phyloP scores from a whole-genome alignment of 352 stramenopile genomes.

The Globisporangium polare region DNA sequence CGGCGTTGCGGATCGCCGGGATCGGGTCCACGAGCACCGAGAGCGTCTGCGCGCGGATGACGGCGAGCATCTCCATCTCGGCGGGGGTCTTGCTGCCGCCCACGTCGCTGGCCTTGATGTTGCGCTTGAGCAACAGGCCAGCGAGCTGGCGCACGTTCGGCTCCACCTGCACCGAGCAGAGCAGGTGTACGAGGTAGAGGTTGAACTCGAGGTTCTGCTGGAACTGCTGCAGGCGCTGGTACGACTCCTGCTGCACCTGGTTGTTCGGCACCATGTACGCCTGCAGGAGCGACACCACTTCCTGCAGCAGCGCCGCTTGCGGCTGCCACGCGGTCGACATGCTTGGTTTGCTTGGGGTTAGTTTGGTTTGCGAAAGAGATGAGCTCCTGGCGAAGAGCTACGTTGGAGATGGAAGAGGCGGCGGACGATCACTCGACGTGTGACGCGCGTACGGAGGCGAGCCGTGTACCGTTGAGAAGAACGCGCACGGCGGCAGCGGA shows the following conservation, averaged over 20 bases:
- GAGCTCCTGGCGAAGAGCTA: background rate
- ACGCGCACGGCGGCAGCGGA: background rate
- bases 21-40: constrained; percentile 57
- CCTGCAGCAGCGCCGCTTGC: constrained; percentile 62
- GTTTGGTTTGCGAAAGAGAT: background rate
- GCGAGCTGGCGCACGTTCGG: constrained; percentile 72
- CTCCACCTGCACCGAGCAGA: constrained; percentile 59
- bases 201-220: constrained; percentile 89
- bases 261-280: constrained; percentile 85
- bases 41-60: constrained; percentile 77
- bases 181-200: constrained; percentile 82
- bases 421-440: background rate
- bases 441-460: constrained; percentile 1
- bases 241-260: constrained; percentile 77
- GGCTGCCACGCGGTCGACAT: constrained; percentile 71
- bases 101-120: constrained; percentile 79
- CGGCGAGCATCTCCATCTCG: constrained; percentile 73
- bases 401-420: background rate
- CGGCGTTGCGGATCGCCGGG: constrained; percentile 71
- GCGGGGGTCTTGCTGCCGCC: constrained; percentile 39
- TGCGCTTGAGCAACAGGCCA: constrained; percentile 81
- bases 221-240: constrained; percentile 83
- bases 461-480: background rate
- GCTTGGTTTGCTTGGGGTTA: background rate
- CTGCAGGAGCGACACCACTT: constrained; percentile 77